Base-by-base conservation (phyloP, 2,329 filamentous ascomycete genomes). In the Nemania serpens region DNA sequence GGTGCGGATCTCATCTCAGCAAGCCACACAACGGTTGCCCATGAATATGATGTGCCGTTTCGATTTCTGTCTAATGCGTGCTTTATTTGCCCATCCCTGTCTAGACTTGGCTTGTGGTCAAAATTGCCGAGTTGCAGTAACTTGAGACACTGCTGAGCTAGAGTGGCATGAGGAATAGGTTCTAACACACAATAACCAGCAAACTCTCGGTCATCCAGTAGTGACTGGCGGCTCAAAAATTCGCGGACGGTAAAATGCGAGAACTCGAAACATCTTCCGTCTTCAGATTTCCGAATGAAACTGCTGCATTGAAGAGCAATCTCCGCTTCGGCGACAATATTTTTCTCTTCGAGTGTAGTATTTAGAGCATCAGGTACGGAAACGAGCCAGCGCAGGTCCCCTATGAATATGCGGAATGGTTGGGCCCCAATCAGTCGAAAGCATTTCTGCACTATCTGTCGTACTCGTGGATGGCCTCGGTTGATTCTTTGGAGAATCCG, bases 241-340 rank as follows among this genome's bases (percentile, higher is more conserved):
- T 68, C 66, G 7, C 42, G 55, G 12, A 69, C 66, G 0, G 68
- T 63, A 20, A 66, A 67, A 51, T 68, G 68, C 0, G 68, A 55
- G 34, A 67, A 69, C 18, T 69, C 65, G 13, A 69, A 64, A 9
- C 6, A 1, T 2, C 20, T 2, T 25, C 46, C 61, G 29, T 62
- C 29, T 7, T 60, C 55, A 2, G 65, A 62, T 22, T 68, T 67
- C 22, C 65, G 42, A 52, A 67, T 60, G 20, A 69, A 57, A 18
- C 63, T 66, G 10, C 65, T 63, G 45, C 68, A 68, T n/a, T 15
- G 33, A 45, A 34, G 11, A 51, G 36, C 20, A 9, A 61, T 43
- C 25, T 62, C 22, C n/a, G 6, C 22, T 47, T 43, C 42, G 34
- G 25, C n/a, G 5, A 61, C 50, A 10, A 56, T 51, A 12, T 12